These are phyloP conservation scores for Umbelopsis sp. DNA, from an alignment of 192 early-diverging fungal genomes.

Conservation along the genomic window DNA sequence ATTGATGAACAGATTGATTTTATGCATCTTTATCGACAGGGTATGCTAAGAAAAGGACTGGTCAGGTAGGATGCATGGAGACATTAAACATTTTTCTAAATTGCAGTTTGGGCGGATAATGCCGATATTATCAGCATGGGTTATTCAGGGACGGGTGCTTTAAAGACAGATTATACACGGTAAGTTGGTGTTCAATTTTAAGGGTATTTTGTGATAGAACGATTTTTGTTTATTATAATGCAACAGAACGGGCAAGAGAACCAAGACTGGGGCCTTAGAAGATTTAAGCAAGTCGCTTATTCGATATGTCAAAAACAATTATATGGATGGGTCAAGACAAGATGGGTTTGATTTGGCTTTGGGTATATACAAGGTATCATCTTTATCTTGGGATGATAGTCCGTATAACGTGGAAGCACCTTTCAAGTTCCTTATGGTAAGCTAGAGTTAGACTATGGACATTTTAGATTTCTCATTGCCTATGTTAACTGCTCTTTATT, in stretches of 20 bases:
- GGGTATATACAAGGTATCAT: constrained; percentile 57
- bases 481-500: background rate
- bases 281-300: constrained; percentile 80
- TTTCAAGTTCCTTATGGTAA: constrained; percentile 43
- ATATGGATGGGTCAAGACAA: constrained; percentile 89
- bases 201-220: no score
- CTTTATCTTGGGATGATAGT: background rate
- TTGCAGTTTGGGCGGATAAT: constrained; percentile 94
- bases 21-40: constrained; percentile 5
- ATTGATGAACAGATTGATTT: background rate
- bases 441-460: background rate
- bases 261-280: constrained; percentile 71
- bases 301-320: constrained; percentile 94
- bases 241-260: constrained; percentile 83
- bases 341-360: constrained; percentile 88
- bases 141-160: constrained; percentile 94
- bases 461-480: background rate
- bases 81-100: background rate
- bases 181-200: constrained; percentile 14
- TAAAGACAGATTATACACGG: constrained; percentile 97
- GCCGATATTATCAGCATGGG: constrained; percentile 87
- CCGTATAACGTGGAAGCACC: constrained; percentile 53
- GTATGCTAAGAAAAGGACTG: background rate
- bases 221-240: background rate
- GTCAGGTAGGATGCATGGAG: no score